phyloP scores from a whole-genome alignment of 768 basidiomycete genomes.

The Nidularia sp. region DNA sequence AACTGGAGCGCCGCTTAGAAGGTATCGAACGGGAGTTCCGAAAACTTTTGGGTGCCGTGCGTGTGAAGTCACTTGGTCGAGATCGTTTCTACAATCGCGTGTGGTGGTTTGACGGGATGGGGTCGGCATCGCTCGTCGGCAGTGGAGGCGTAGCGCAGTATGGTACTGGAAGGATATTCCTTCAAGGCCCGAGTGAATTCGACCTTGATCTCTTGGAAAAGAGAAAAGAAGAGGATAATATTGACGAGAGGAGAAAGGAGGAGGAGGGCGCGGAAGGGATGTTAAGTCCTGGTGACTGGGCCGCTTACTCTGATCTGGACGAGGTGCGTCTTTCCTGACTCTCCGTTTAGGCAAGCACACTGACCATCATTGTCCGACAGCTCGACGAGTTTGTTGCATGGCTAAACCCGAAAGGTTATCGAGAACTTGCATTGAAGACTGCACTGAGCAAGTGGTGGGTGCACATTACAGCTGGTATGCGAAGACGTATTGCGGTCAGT shows the following conservation, averaged over 20 bases:
- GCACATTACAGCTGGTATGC: constrained; percentile 76
- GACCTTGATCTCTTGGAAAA: constrained; percentile 71
- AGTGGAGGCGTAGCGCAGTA: constrained; percentile 78
- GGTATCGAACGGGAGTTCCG: constrained; percentile 93
- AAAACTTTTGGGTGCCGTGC: constrained; percentile 77
- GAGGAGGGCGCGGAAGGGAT: constrained; percentile 81
- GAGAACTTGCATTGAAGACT: constrained; percentile 79
- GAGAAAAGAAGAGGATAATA: constrained; percentile 50
- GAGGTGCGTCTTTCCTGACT: constrained; percentile 53
- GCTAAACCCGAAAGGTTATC: constrained; percentile 89
- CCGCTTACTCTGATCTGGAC: constrained; percentile 80
- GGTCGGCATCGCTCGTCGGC: constrained; percentile 74
- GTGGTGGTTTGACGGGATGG: constrained; percentile 99
- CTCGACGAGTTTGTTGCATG: constrained; percentile 80
- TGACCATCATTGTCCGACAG: constrained; percentile 32
- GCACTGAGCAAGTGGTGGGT: constrained; percentile 79
- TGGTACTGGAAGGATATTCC: constrained; percentile 85
- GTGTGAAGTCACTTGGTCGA: constrained; percentile 84
- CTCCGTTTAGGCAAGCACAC: constrained; percentile 2
- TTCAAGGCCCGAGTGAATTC: constrained; percentile 87
- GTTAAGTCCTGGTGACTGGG: constrained; percentile 82
- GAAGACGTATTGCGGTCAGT: constrained; percentile 71
- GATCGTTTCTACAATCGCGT: constrained; percentile 94
- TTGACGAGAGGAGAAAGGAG: constrained; percentile 57
- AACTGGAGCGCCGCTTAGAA: constrained; percentile 76